Percentiles rank a stretch among this genome's conserved stretches.
phyloP scores from a whole-genome alignment of 2,329 filamentous ascomycete genomes.

The Beauveria bassiana region DNA sequence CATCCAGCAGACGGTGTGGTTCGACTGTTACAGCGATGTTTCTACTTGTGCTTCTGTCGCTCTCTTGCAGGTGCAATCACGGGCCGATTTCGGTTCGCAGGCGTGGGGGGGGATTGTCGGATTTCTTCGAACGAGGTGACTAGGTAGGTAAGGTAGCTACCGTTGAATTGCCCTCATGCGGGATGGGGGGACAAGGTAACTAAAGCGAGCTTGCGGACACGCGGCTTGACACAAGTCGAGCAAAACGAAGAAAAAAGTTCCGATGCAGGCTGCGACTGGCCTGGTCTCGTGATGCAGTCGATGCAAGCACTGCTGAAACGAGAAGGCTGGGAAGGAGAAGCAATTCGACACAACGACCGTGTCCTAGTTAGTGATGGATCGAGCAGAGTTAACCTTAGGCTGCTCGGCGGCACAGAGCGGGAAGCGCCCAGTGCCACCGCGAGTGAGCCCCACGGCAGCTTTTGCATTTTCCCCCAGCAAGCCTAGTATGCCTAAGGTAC shows the following conservation, averaged over 20 bases:
- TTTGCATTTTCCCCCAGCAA: not conserved
- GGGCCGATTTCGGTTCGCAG: not conserved
- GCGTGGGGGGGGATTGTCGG: not conserved
- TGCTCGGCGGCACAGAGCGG: not conserved
- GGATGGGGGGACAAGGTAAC: not conserved
- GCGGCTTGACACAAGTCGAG: not conserved
- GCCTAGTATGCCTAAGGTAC: too few species aligned
- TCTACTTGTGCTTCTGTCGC: not conserved
- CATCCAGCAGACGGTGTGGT: not conserved
- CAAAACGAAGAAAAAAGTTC: not conserved
- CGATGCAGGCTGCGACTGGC: not conserved
- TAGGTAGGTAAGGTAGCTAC: not conserved
- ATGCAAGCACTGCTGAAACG: not conserved
- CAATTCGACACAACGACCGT: conserved; percentile 4
- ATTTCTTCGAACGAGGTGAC: not conserved
- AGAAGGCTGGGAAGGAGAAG: conserved; percentile 2
- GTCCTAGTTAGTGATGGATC: conserved; percentile 6
- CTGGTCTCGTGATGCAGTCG: not conserved
- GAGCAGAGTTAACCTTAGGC: not conserved
- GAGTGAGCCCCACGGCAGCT: not conserved
- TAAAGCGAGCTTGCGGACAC: conserved; percentile 1
- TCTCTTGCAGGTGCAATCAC: not conserved
- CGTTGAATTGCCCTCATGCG: conserved; percentile 4
- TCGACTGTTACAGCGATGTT: not conserved
- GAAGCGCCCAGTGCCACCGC: conserved; percentile 1